Evolutionary conservation across 345 rosid genomes (phyloP).

Genomic region (Camelina laxa): DNA sequence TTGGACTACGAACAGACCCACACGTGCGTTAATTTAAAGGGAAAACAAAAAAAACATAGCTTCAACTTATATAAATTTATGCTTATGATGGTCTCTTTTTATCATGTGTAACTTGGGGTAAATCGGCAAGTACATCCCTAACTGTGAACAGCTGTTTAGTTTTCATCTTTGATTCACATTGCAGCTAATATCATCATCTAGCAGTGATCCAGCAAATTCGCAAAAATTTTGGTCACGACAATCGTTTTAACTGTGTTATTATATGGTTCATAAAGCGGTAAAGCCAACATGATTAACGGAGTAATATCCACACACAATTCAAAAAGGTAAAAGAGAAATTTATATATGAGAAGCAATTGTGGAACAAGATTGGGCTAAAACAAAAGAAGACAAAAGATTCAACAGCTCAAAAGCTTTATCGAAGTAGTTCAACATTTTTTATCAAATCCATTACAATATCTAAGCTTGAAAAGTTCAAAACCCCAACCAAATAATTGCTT

Average conservation of each 20-base stretch:
- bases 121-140: background rate
- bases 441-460: conserved; percentile 17
- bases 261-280: background rate
- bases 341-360: background rate
- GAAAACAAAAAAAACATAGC: too few species aligned
- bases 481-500: conserved; percentile 2
- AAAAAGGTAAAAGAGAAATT: background rate
- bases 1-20: background rate
- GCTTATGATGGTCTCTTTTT: background rate
- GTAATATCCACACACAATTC: too few species aligned
- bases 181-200: background rate
- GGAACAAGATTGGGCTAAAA: background rate
- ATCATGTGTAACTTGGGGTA: background rate
- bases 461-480: background rate
- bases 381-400: background rate
- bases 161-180: background rate
- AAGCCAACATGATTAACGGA: background rate
- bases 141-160: background rate
- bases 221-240: background rate
- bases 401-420: background rate
- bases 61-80: background rate
- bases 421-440: background rate
- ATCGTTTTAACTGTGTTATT: background rate
- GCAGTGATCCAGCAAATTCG: background rate
- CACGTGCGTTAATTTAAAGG: conserved; percentile 8